Evolutionary conservation across 139 green algal genomes (phyloP).

Genomic region (Coelastrella sp.): DNA sequence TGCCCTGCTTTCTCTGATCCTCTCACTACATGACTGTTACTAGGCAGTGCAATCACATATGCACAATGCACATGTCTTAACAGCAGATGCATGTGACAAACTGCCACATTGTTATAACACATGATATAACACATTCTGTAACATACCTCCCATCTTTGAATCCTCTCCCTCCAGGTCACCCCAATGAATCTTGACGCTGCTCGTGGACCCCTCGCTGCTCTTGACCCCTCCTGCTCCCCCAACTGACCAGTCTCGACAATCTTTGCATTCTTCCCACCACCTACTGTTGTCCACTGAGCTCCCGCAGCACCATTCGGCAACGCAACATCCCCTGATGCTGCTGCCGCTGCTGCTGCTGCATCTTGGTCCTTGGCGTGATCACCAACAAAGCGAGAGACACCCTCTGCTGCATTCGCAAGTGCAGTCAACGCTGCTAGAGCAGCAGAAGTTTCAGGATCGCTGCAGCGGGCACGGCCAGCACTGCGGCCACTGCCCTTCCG

Average conservation of each 20-base stretch:
- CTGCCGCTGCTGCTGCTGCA: neutral
- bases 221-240: constrained; percentile 3
- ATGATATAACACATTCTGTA: neutral
- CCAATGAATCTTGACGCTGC: constrained; percentile 39
- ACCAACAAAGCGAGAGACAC: constrained; percentile 21
- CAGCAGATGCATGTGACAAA: too few species aligned
- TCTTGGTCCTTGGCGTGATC: constrained; percentile 9
- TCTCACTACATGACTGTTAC: too few species aligned
- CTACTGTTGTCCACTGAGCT: neutral
- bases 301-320: neutral
- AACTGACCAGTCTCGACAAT: neutral
- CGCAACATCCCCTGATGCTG: neutral
- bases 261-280: neutral
- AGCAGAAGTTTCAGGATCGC: constrained; percentile 36
- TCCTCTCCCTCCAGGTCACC: constrained; percentile 41
- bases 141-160: constrained; percentile 46
- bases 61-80: too few species aligned
- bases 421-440: constrained; percentile 33
- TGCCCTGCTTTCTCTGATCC: too few species aligned
- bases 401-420: constrained; percentile 27
- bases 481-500: neutral
- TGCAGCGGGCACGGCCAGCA: constrained; percentile 27
- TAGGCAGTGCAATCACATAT: too few species aligned
- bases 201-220: constrained; percentile 24
- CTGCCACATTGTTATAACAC: too few species aligned